A percentile compares a stretch with the other conserved stretches of the same genome.
Evolutionary conservation across 208 protist genomes (phyloP).

Genomic region (Leishmania aethiopica): DNA sequence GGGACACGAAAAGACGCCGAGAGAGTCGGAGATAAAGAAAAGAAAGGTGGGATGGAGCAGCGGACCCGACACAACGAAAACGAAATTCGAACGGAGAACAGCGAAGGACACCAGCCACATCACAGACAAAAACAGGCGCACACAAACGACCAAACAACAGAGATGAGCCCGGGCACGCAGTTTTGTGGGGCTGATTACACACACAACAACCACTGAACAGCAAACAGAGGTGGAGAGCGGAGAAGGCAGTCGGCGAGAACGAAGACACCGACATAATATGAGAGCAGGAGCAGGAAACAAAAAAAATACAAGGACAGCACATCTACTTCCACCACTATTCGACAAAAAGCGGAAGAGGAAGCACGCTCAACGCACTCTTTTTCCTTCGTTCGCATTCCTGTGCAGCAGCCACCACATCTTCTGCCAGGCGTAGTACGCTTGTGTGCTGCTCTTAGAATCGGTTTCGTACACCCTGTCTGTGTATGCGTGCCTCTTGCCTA

Average conservation of each 20-base stretch:
- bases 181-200: not conserved
- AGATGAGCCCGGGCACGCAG: not conserved
- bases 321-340: not conserved
- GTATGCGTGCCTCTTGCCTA: not conserved
- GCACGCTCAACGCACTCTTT: not conserved
- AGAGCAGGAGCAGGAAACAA: not conserved
- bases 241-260: not conserved
- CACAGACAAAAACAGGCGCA: not conserved
- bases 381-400: not conserved
- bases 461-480: not conserved
- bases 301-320: not conserved
- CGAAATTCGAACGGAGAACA: not conserved
- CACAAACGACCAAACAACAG: not conserved
- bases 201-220: not conserved
- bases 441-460: not conserved
- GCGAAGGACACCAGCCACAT: not conserved
- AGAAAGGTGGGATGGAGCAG: not conserved
- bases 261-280: not conserved
- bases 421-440: not conserved
- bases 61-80: not conserved
- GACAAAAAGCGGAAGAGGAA: not conserved
- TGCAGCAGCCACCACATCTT: not conserved
- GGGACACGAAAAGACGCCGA: not conserved
- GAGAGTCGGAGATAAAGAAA: not conserved
- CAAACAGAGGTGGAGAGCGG: not conserved